These are phyloP conservation scores for Populus nigra DNA, from an alignment of 345 rosid species.

Conservation along the genomic window DNA sequence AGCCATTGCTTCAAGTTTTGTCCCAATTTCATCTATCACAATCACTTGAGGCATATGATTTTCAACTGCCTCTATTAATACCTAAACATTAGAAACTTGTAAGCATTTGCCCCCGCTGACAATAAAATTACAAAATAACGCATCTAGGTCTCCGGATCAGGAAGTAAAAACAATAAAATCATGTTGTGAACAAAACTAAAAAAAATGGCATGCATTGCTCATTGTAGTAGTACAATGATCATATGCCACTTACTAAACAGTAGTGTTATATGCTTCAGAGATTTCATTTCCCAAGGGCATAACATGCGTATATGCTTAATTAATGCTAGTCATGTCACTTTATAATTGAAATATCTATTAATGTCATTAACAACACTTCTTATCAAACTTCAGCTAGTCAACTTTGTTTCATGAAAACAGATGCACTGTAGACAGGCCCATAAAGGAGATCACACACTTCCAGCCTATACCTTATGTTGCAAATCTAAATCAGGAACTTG, in stretches of 20 bases:
- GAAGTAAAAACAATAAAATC: neutral
- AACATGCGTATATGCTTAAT: too few relatives aligned
- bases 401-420: neutral
- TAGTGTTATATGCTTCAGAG: neutral
- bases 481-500: conserved; percentile 81
- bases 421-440: neutral
- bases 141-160: neutral
- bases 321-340: neutral
- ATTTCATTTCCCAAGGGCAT: neutral
- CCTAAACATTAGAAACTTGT: conserved; percentile 40
- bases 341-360: too few relatives aligned
- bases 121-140: neutral
- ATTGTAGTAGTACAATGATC: neutral
- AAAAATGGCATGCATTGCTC: neutral
- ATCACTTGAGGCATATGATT: conserved; percentile 97
- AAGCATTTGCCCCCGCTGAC: neutral
- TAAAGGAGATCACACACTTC: neutral
- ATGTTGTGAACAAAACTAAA: neutral
- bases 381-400: neutral
- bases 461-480: conserved; percentile 71
- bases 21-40: conserved; percentile 93
- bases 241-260: neutral
- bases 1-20: conserved; percentile 93
- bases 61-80: conserved; percentile 84
- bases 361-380: too few relatives aligned